Conservation (phyloP, 208 protist species). For the Wallacemonas sp. region DNA sequence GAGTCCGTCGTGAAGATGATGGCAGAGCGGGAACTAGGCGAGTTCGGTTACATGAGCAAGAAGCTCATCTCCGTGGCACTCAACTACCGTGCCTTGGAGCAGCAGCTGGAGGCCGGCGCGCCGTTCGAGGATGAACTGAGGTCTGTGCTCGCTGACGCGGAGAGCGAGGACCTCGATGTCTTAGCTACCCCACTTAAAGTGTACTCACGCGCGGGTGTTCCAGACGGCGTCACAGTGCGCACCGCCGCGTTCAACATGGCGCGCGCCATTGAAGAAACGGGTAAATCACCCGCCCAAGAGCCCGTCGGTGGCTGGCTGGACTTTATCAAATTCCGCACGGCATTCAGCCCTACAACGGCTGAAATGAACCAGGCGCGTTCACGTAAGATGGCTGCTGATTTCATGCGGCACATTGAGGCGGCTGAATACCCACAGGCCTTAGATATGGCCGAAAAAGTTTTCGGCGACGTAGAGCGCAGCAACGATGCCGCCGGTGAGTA, state of each 20-base stretch:
- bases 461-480: conserved; percentile 28
- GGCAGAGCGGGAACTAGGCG: conserved; percentile 48
- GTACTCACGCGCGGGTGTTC: conserved; percentile 40
- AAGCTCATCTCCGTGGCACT: conserved; percentile 81
- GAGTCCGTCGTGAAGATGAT: conserved; percentile 50
- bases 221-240: conserved; percentile 33
- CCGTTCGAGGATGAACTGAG: conserved; percentile 62
- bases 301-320: conserved; percentile 77
- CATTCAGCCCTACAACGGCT: conserved; percentile 62
- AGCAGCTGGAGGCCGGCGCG: conserved; percentile 30
- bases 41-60: conserved; percentile 87
- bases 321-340: conserved; percentile 80
- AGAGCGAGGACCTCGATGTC: conserved; percentile 61
- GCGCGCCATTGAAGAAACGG: conserved; percentile 74
- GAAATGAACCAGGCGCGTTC: conserved; percentile 50
- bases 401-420: conserved; percentile 57
- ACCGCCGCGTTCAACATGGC: conserved; percentile 73
- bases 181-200: conserved; percentile 54
- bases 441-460: conserved; percentile 54
- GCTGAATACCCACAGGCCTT: conserved; percentile 67
- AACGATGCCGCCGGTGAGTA: conserved; percentile 34
- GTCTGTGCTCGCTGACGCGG: conserved; percentile 66
- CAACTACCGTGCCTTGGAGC: conserved; percentile 67
- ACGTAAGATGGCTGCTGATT: conserved; percentile 32
- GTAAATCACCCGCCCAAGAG: conserved; percentile 45